Conservation (phyloP, 2,329 filamentous ascomycete species). For the Seiridium unicorne region DNA sequence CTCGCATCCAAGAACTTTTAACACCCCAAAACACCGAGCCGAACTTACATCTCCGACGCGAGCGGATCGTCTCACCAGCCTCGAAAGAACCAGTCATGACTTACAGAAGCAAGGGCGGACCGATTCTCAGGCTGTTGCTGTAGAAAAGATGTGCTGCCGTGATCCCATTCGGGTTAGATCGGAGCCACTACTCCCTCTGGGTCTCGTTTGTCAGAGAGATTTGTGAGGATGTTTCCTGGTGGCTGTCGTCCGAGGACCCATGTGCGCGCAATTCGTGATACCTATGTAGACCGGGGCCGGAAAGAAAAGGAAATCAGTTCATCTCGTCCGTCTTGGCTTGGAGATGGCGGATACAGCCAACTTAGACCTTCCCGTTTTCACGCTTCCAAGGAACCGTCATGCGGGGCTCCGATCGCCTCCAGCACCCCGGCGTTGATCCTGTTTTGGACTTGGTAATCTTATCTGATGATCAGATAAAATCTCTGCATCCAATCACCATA, state of each 20-base stretch:
- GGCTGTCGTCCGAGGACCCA: too few relatives aligned
- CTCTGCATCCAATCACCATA: constrained; percentile 5
- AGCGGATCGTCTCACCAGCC: not conserved
- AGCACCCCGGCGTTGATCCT: constrained; percentile 10
- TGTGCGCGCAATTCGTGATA: too few relatives aligned
- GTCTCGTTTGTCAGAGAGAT: too few relatives aligned
- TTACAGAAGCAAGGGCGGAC: too few relatives aligned
- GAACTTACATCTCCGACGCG: not conserved
- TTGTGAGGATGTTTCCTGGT: too few relatives aligned
- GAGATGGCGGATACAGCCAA: not conserved
- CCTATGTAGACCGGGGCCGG: not conserved
- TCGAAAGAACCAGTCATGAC: not conserved
- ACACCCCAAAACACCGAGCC: not conserved
- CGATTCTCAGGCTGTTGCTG: too few relatives aligned
- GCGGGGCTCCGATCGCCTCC: constrained; percentile 11
- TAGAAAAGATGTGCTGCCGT: too few relatives aligned
- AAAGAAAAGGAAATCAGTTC: not conserved
- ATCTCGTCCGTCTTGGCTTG: not conserved
- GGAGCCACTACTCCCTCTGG: too few relatives aligned
- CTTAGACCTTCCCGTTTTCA: constrained; percentile 2
- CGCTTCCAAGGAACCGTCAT: not conserved
- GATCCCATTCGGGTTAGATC: too few relatives aligned
- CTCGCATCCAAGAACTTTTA: not conserved
- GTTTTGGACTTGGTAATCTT: constrained; percentile 31
- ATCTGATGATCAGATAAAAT: constrained; percentile 55